These are phyloP conservation scores for Epichloe elymi DNA, from an alignment of 2,329 filamentous ascomycete species.

Conservation along the genomic window DNA sequence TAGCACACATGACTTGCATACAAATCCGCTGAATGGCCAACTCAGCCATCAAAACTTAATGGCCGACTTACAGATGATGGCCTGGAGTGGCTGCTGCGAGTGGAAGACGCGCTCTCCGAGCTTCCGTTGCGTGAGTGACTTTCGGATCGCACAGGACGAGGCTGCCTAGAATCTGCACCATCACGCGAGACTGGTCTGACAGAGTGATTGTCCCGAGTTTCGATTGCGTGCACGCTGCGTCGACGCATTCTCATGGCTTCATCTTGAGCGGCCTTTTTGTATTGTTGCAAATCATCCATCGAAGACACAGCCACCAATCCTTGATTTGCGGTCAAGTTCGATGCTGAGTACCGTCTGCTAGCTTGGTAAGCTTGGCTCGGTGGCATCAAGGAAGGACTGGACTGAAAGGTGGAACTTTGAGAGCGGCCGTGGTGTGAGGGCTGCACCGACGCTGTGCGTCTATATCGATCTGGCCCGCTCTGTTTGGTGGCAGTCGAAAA, in stretches of 20 bases:
- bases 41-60: not conserved
- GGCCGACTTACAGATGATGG: constrained; percentile 50
- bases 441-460: constrained; percentile 43
- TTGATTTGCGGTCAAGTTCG: constrained; percentile 36
- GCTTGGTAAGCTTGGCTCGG: constrained; percentile 9
- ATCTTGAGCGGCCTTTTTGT: constrained; percentile 44
- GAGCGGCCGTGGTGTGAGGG: constrained; percentile 22
- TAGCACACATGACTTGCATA: constrained; percentile 29
- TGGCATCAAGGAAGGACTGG: constrained; percentile 17
- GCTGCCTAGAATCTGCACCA: constrained; percentile 19
- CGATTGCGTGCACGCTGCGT: constrained; percentile 63
- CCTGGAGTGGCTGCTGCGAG: constrained; percentile 44
- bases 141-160: constrained; percentile 21
- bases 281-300: constrained; percentile 57
- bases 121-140: constrained; percentile 38
- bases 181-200: constrained; percentile 11
- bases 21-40: constrained; percentile 28
- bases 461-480: constrained; percentile 63
- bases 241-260: constrained; percentile 65
- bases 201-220: constrained; percentile 17
- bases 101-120: constrained; percentile 50
- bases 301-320: constrained; percentile 28
- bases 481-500: constrained; percentile 28
- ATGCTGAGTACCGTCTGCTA: constrained; percentile 20
- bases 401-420: constrained; percentile 21